phyloP scores from a whole-genome alignment of 2,329 filamentous ascomycete species.

The Diaporthe velutina region DNA sequence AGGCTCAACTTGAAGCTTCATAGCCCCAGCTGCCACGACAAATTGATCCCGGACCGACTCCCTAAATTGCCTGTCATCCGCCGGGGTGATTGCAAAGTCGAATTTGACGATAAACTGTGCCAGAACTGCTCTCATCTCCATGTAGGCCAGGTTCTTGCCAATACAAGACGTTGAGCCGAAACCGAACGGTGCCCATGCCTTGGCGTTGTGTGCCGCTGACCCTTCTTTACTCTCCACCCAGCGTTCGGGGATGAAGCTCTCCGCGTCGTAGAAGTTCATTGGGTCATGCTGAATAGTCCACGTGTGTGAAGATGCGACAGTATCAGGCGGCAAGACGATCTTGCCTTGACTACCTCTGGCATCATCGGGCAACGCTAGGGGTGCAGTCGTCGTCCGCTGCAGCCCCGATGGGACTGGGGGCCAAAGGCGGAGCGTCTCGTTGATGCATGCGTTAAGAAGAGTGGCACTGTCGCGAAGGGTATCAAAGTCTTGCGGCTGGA shows the following conservation, averaged over 20 bases:
- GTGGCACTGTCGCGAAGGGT: neutral
- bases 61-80: neutral
- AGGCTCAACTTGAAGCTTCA: constrained; percentile 5
- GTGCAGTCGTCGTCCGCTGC: neutral
- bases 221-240: neutral
- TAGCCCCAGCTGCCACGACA: neutral
- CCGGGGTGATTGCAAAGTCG: constrained; percentile 4
- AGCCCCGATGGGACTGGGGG: constrained; percentile 2
- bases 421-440: constrained; percentile 11
- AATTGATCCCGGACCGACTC: constrained; percentile 4
- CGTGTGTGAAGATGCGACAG: constrained; percentile 20
- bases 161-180: constrained; percentile 21
- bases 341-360: constrained; percentile 2
- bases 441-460: neutral
- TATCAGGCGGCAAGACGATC: constrained; percentile 15
- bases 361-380: neutral
- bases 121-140: constrained; percentile 26
- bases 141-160: constrained; percentile 18
- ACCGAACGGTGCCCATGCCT: constrained; percentile 20
- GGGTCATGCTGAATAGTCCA: constrained; percentile 10
- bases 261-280: constrained; percentile 15
- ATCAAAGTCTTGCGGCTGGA: constrained; percentile 3
- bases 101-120: constrained; percentile 15
- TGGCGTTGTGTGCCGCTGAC: neutral
- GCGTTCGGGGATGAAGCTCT: constrained; percentile 26